Conservation (phyloP, 306 rosid genomes). For the Cicer pinnatifidum region DNA sequence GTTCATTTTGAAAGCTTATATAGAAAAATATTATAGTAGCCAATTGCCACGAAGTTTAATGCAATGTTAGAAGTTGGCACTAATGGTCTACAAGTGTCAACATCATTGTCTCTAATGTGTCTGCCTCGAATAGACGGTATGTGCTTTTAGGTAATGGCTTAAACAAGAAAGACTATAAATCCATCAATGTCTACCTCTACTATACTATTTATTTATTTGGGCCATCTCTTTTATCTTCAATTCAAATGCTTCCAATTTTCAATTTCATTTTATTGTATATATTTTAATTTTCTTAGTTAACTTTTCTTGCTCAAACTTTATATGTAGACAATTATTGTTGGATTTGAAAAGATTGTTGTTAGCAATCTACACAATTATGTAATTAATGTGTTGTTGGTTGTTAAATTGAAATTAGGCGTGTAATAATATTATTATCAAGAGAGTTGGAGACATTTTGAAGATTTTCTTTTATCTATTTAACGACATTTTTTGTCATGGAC, state of each 20-base stretch:
- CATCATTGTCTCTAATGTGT: conserved; percentile 70
- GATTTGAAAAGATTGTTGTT: too few relatives aligned
- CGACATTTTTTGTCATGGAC: too few relatives aligned
- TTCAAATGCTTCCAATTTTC: conserved; percentile 35
- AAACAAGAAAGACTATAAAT: conserved; percentile 25
- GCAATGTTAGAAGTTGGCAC: not conserved
- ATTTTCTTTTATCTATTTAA: too few relatives aligned
- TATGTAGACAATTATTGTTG: not conserved
- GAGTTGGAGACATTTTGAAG: too few relatives aligned
- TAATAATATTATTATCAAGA: too few relatives aligned
- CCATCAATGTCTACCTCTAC: conserved; percentile 38
- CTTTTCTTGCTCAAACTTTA: not conserved
- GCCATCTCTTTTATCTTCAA: conserved; percentile 22
- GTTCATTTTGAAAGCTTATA: conserved; percentile 44
- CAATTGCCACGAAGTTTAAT: conserved; percentile 32
- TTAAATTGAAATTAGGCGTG: too few relatives aligned
- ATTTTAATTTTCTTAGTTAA: not conserved
- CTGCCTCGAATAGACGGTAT: conserved; percentile 44
- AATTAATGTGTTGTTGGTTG: too few relatives aligned
- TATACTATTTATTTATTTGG: not conserved
- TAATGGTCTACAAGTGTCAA: conserved; percentile 53
- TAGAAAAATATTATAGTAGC: conserved; percentile 41
- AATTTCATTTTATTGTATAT: not conserved
- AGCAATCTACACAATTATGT: too few relatives aligned
- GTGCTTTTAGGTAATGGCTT: conserved; percentile 38